Evolutionary conservation across 768 basidiomycete species (phyloP), one percentile per base, ranked within the genome.

Genomic region (Boletellus ananiceps): DNA sequence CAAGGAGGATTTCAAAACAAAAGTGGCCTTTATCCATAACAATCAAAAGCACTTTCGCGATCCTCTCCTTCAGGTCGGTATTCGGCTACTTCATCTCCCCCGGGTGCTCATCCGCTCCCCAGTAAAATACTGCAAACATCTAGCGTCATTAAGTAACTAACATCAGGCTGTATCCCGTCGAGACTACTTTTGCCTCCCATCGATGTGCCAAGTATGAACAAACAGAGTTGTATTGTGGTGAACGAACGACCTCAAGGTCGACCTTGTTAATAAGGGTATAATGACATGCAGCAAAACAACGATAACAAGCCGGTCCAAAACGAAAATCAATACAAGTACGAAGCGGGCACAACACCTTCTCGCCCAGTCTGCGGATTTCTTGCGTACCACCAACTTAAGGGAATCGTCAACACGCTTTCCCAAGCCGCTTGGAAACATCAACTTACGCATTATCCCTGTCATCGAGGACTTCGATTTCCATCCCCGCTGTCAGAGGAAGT

Each of bases 301-400:
- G 61, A 67, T 58, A 64, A 64, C 52, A 63, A 56, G 39, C 56
- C 51, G 51, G 43, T 51, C 32, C 29, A 63, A 63, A 63, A 56
- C 47, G 41, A 68, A 14, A 55, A 60, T 80, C 76, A 92, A 72
- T 89, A 91, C 71, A 91, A 75, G 76, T 94, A 97, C 49, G 90
- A 83, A 36, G 91, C 88, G 8, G 93, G 93, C 43, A 96, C 88
- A 29, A 94, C 88, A 12, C 93, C 93, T 70, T 94, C 90, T 42
- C 75, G 79, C 8, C 92, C 88, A 40, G 85, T 84, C 44, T 79
- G 78, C 18, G 80, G 71, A 66, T 94, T 89, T 29, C 91, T 80
- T 44, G 86, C 89, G 61, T 88, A 94, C 93, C 93, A 96, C 93
- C 93, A 97, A 40, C 93, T 93, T 25, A 51, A 46, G 42, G 47